These are phyloP conservation scores for Hanseniaspora guilliermondii DNA, from an alignment of 805 yeast genomes.

Conservation along the genomic window DNA sequence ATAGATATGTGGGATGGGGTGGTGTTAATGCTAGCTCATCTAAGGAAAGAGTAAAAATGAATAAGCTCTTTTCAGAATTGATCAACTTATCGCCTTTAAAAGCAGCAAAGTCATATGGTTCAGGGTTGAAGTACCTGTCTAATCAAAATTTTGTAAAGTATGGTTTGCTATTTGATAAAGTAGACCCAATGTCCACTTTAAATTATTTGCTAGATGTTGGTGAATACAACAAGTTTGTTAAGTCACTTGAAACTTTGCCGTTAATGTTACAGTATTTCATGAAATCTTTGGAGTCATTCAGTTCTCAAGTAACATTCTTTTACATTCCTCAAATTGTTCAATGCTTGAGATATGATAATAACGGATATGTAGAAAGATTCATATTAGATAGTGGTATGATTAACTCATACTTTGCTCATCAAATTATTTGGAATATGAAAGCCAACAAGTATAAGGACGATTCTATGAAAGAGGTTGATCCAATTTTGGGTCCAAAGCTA, in stretches of 20 bases:
- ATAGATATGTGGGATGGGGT: constrained; percentile 35
- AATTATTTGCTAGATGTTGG: constrained; percentile 67
- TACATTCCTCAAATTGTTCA: constrained; percentile 98
- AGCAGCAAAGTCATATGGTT: constrained; percentile 4
- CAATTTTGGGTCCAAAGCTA: constrained; percentile 61
- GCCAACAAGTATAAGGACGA: constrained; percentile 90
- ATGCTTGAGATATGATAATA: constrained; percentile 63
- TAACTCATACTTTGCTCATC: constrained; percentile 88
- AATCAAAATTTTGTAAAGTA: constrained; percentile 22
- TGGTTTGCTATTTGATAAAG: constrained; percentile 57
- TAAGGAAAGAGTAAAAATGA: constrained; percentile 5
- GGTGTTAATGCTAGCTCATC: constrained; percentile 1
- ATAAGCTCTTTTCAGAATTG: background rate
- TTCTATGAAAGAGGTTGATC: constrained; percentile 67
- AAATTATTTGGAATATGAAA: constrained; percentile 93
- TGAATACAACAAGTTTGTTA: constrained; percentile 39
- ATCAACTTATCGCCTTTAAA: constrained; percentile 1
- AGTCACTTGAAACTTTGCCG: constrained; percentile 3
- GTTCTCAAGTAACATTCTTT: constrained; percentile 78
- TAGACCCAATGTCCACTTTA: constrained; percentile 74
- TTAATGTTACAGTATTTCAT: constrained; percentile 72
- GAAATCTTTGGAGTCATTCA: constrained; percentile 79
- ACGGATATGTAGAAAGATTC: constrained; percentile 78
- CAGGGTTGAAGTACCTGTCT: background rate
- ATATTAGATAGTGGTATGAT: constrained; percentile 86